Base-by-base conservation (phyloP, 2,329 filamentous ascomycete species). In the Fusarium euwallaceae region DNA sequence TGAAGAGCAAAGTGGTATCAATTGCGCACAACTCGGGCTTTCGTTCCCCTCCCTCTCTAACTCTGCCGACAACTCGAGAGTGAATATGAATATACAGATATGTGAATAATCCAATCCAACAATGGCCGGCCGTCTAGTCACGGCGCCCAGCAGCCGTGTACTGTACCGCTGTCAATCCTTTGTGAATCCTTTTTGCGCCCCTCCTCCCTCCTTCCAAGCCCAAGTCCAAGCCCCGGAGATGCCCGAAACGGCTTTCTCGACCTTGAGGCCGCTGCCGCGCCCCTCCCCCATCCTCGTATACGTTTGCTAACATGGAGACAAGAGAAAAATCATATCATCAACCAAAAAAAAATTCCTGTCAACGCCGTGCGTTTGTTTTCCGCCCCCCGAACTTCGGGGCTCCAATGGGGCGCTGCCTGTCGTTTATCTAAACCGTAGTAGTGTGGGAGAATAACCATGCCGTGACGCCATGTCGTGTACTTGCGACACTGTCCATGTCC, bases 391-490 rank as follows among this genome's bases (percentile, higher is more conserved):
- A 59, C 64, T 76, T 51, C 66, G 43, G 53, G 64, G 67, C 64
- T 69, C 63, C 51, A 51, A 59, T 66, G 39, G 39, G 48, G 64
- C 53, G 55, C 59, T 34, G 74, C 73, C 71, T 73, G 58, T 66
- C 76, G 72, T 78, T 68, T 77, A 77, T 79, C 77, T 78, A 77
- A 74, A 70, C 67, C 73, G 39, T 64, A 45, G 45, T 51, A 71
- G 61, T 58, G 29, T 45, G 61, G 61, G 53, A 72, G 58, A 71
- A 67, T 66, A 37, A 37, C 56, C 73, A 69, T 77, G 63, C 64
- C 61, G 67, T 74, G 76, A 62, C 77, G 74, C 74, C 77, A 63
- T 48, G 61, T 72, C 73, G 73, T 79, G 61, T 79, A 69, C 58
- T 69, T 76, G 76, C 65, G 62, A 77, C 76, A 73, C 71, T 70